Base-by-base conservation (phyloP, 768 basidiomycete species). In the Lanmaoa rubissima region DNA sequence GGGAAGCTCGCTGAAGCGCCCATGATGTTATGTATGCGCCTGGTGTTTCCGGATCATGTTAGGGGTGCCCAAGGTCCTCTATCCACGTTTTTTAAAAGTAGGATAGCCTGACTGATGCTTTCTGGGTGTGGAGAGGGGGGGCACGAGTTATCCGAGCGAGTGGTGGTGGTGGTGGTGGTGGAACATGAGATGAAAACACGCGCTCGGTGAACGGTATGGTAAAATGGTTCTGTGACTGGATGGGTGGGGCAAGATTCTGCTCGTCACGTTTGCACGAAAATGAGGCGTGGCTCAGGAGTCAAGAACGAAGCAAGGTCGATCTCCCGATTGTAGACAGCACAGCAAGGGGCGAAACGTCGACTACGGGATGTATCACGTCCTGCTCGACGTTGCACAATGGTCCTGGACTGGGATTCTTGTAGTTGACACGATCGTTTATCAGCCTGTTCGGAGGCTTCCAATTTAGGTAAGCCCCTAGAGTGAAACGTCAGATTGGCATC, bases 41-140 rank as follows among this genome's bases (percentile, higher is more conserved):
- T 12, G 17, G 13, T 19, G 36, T 40, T 49, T 57, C n/a, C 47
- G 53, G 34, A 9, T 26, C 53, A 36, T 19, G 26, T 38, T 46
- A 34, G 40, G 47, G 42, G 17, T 40, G 16, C 5, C 5, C 4
- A 1, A 19, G 16, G 14, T 34, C n/a, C 14, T 41, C 26, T 41
- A 44, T 19, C 55, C 55, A 24, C 10, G 14, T 45, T 44, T 49
- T 42, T 57, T 55, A 21, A 51, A 28, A 45, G 49, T 31, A 24
- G 35, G 19, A 40, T 10, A 14, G 36, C 26, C 14, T 17, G 21
- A 24, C 21, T 24, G 21, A 24, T 24, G 21, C 21, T 24, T 24
- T 24, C 21, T 24, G 21, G 21, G 21, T 24, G 21, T 24, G 21
- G 21, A 24, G 21, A 24, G 21, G 21, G 21, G n/a, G 32, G 31